Percentiles rank a stretch among this genome's conserved stretches.
Evolutionary conservation across 176 grass and related monocot species (phyloP).

Genomic region (Rhynchospora pubera): DNA sequence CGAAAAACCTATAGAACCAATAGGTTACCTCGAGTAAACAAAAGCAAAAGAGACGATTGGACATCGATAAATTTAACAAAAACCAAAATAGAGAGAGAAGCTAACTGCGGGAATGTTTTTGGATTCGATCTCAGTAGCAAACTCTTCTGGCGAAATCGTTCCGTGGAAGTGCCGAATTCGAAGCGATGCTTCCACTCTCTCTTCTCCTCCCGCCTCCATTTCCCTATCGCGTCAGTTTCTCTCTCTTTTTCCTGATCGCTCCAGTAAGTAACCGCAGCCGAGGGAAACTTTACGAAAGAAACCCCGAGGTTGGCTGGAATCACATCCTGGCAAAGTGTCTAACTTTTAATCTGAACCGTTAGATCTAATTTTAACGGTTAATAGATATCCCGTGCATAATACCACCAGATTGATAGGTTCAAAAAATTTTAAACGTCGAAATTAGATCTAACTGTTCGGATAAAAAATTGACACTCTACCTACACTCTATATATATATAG

Average conservation of each 20-base stretch:
- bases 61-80: not conserved
- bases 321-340: no score
- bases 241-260: constrained; percentile 7
- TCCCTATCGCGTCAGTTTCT: constrained; percentile 20
- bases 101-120: constrained; percentile 50
- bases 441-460: no score
- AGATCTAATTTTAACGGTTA: no score
- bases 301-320: no score
- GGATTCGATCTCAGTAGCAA: constrained; percentile 30
- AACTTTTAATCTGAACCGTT: no score
- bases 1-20: constrained; percentile 42
- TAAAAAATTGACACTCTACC: no score
- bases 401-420: no score
- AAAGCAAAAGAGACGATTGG: not conserved
- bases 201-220: constrained; percentile 13
- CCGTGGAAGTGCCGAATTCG: constrained; percentile 26
- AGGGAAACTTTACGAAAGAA: not conserved
- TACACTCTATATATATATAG: no score
- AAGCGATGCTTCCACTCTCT: constrained; percentile 27
- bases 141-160: constrained; percentile 32
- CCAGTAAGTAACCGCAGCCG: not conserved
- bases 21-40: not conserved
- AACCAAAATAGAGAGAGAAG: not conserved
- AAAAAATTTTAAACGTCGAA: no score
- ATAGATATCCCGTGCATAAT: no score